These are phyloP conservation scores for Iris macrosiphon DNA, from an alignment of 106 monocot genomes.

Conservation along the genomic window DNA sequence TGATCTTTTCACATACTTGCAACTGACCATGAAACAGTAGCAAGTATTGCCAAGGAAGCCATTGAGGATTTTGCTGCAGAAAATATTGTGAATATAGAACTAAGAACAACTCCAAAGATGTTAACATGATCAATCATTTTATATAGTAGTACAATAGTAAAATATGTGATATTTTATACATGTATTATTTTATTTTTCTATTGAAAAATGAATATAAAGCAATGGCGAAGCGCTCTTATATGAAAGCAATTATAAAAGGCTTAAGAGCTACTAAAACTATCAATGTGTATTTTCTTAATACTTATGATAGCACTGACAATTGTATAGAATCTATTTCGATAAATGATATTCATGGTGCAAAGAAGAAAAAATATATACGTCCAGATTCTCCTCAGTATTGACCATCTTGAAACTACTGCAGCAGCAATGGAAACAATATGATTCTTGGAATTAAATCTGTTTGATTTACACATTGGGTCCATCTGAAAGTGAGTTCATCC, in stretches of 20 bases:
- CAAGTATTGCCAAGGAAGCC: slow-evolving; percentile 81
- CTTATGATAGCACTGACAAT: slow-evolving; percentile 12
- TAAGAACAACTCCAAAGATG: slow-evolving; percentile 92
- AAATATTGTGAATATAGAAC: slow-evolving; percentile 78
- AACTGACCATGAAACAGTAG: slow-evolving; percentile 73
- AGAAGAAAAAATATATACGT: slow-evolving; percentile 66
- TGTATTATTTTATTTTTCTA: no score
- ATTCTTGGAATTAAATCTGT: neutral
- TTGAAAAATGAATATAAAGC: slow-evolving; percentile 68
- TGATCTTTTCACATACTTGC: slow-evolving; percentile 72
- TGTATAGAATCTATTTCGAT: slow-evolving; percentile 1
- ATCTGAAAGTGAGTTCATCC: neutral
- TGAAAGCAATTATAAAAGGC: slow-evolving; percentile 79
- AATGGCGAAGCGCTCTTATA: slow-evolving; percentile 78
- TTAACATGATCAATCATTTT: neutral
- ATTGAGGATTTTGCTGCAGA: slow-evolving; percentile 93
- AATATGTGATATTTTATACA: neutral
- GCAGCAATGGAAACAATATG: slow-evolving; percentile 84
- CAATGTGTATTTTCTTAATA: slow-evolving; percentile 39
- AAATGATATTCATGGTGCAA: slow-evolving; percentile 2
- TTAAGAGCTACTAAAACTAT: slow-evolving; percentile 46
- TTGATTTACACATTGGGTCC: neutral
- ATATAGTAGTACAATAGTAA: neutral
- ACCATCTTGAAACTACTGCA: slow-evolving; percentile 63
- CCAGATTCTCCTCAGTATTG: slow-evolving; percentile 71